Evolutionary conservation across 805 yeast species (phyloP).

Genomic region (Lipomyces japonicus): DNA sequence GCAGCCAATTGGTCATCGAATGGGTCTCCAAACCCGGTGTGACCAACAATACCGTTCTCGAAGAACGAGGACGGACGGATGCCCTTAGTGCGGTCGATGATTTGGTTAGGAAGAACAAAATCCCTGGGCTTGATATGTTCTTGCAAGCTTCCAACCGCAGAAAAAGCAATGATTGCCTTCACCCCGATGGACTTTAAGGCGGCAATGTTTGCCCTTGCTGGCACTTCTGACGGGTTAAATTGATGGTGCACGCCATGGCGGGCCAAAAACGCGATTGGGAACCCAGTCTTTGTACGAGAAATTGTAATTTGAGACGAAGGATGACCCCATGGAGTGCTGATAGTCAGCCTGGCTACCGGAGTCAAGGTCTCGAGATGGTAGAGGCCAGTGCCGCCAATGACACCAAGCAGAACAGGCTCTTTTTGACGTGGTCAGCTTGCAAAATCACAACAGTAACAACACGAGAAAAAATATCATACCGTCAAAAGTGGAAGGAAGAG

Average conservation of each 20-base stretch:
- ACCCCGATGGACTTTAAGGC: constrained; percentile 87
- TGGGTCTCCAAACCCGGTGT: constrained; percentile 96
- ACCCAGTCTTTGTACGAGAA: constrained; percentile 69
- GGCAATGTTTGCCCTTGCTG: constrained; percentile 90
- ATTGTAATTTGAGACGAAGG: constrained; percentile 94
- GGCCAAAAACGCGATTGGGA: constrained; percentile 88
- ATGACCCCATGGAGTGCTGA: constrained; percentile 95
- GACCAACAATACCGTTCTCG: constrained; percentile 92
- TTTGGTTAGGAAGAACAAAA: constrained; percentile 93
- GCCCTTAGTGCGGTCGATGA: constrained; percentile 96
- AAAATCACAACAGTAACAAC: not conserved
- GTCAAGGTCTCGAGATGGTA: constrained; percentile 77
- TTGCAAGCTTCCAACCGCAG: constrained; percentile 94
- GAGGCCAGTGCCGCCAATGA: constrained; percentile 98
- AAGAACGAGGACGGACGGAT: constrained; percentile 85
- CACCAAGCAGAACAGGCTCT: constrained; percentile 74
- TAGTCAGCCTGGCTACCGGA: constrained; percentile 77
- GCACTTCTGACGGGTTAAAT: constrained; percentile 86
- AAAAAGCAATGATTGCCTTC: constrained; percentile 82
- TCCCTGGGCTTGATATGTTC: constrained; percentile 89
- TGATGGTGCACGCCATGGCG: constrained; percentile 93
- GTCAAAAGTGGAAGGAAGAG: constrained; percentile 31
- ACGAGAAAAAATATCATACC: constrained; percentile 18
- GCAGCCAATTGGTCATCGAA: constrained; percentile 72
- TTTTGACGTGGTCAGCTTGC: not conserved